Base-by-base conservation (phyloP, 257 asterid genomes). In the Euphrasia confusa region DNA sequence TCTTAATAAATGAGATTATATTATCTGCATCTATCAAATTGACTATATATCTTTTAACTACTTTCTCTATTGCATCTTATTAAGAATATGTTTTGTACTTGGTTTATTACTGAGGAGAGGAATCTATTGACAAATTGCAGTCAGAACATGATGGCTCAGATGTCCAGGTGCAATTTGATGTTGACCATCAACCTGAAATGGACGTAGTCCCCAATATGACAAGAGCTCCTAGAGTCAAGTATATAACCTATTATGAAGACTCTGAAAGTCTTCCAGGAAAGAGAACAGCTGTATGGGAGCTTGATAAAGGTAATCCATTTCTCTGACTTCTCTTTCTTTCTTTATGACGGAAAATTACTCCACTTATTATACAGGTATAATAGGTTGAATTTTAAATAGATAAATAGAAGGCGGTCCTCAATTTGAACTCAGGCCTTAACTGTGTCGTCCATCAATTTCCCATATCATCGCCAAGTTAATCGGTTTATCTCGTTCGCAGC, bases 231-330 rank as follows among this genome's bases (percentile, higher is more conserved):
- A 81, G 83, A 66, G 91, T 82, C 68, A 92, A 92, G 81, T 92
- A 92, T 83, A 92, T 92, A 63, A 92, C 99, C 64, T 92, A 92
- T 76, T 92, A 83, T 60, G 99, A 92, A 85, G 99, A 92, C 74
- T 80, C 97, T 72, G 96, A 86, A 78, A 89, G 95, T 77, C 84
- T 79, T 72, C 95, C 87, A 14, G 99, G 96, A 78, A 83, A 79
- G 79, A 87, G 97, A 75, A 92, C 99, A 53, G 95, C 99, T 65
- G 95, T 92, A 67, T 92, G 99, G 99, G 99, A 92, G 80, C 80
- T 92, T 78, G 99, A 92, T 77, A 89, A 92, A 83, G 83, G 99
- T 89, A 80, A 81, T 68, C 67, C 71, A 76, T 58, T 80, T 70
- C 68, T 67, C 61, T 69, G 67, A 15, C 49, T 58, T 63, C 53